phyloP scores from a whole-genome alignment of 805 yeast genomes.

The Yamadazyma paraphyllophila region DNA sequence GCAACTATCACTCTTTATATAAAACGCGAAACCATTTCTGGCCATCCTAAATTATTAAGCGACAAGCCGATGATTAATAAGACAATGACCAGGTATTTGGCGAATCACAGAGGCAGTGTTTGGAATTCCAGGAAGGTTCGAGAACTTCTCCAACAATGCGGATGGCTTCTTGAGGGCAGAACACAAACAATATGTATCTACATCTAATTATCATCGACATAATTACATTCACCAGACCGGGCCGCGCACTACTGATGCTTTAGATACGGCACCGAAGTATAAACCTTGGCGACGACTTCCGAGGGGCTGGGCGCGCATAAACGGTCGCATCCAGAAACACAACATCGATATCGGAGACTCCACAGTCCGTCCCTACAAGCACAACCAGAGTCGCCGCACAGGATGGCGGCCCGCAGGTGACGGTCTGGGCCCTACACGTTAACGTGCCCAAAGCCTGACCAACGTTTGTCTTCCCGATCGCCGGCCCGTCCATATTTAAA shows the following conservation, averaged over 20 bases:
- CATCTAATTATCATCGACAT: too few relatives aligned
- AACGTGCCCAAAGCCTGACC: background rate
- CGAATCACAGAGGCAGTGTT: too few relatives aligned
- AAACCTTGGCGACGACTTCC: too few relatives aligned
- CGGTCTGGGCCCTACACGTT: background rate
- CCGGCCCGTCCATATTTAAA: background rate
- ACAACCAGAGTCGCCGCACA: too few relatives aligned
- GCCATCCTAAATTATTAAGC: conserved; percentile 5
- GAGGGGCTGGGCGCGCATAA: too few relatives aligned
- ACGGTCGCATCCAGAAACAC: too few relatives aligned
- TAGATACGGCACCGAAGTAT: background rate
- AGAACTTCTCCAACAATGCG: too few relatives aligned
- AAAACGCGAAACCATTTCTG: background rate
- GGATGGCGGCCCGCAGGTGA: too few relatives aligned
- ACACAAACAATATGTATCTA: too few relatives aligned
- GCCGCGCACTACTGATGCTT: background rate
- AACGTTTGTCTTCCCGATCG: background rate
- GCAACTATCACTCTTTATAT: background rate
- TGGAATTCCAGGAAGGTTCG: too few relatives aligned
- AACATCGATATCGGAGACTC: background rate
- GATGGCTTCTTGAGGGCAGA: too few relatives aligned
- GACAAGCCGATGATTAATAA: conserved; percentile 1
- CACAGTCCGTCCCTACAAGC: background rate
- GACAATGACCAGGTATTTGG: too few relatives aligned
- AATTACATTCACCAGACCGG: background rate